Evolutionary conservation across 257 asterid species (phyloP).

Genomic region (Penstemon newberryi): DNA sequence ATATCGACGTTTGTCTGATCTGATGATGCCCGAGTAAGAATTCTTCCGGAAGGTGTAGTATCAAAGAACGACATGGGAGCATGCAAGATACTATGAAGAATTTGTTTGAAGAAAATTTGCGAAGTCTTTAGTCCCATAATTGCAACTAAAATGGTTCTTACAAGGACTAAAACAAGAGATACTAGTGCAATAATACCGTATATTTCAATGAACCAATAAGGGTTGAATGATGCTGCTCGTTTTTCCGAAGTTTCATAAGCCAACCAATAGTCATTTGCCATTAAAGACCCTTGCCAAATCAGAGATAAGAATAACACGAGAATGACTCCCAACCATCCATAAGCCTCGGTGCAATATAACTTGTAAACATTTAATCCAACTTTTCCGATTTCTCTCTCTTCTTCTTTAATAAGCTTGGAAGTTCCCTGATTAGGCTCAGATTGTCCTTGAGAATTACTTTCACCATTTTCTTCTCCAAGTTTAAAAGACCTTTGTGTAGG

Average conservation of each 20-base stretch:
- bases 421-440: slow-evolving; percentile 39
- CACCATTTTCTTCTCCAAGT: slow-evolving; percentile 51
- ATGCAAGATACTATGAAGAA: slow-evolving; percentile 75
- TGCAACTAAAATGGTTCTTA: slow-evolving; percentile 51
- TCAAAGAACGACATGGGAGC: slow-evolving; percentile 99
- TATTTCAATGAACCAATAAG: slow-evolving; percentile 66
- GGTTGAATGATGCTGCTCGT: slow-evolving; percentile 58
- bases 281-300: slow-evolving; percentile 72
- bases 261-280: slow-evolving; percentile 91
- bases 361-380: slow-evolving; percentile 81
- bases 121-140: slow-evolving; percentile 86
- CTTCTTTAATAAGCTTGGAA: slow-evolving; percentile 87
- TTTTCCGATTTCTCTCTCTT: slow-evolving; percentile 80
- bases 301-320: slow-evolving; percentile 48
- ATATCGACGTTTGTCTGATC: slow-evolving; percentile 92
- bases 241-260: slow-evolving; percentile 78
- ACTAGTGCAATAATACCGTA: slow-evolving; percentile 55
- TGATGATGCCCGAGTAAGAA: slow-evolving; percentile 85
- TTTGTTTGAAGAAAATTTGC: slow-evolving; percentile 79
- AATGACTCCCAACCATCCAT: slow-evolving; percentile 80
- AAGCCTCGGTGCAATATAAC: slow-evolving; percentile 71
- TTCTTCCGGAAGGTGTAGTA: slow-evolving; percentile 97
- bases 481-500: slow-evolving; percentile 45
- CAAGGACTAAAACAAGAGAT: slow-evolving; percentile 48
- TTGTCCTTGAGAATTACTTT: slow-evolving; percentile 40